These are phyloP conservation scores for Aspergillus conjunctus DNA, from an alignment of 495 filamentous ascomycete genomes.

Conservation along the genomic window DNA sequence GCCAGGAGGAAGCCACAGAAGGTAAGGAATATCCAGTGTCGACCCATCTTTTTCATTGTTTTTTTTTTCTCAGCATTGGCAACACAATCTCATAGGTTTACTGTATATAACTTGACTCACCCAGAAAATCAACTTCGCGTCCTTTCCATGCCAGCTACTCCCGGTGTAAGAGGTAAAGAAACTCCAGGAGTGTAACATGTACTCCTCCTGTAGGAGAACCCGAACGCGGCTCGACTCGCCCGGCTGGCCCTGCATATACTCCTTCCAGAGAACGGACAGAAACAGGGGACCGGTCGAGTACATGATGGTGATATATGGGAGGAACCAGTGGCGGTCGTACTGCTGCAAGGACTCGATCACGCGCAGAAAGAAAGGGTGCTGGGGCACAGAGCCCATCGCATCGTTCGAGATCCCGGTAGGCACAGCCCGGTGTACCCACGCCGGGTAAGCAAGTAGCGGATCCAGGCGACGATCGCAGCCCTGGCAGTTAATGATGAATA, in stretches of 20 bases:
- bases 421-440: constrained; percentile 75
- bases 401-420: constrained; percentile 90
- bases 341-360: constrained; percentile 67
- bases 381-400: constrained; percentile 76
- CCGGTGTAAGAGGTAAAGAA: constrained; percentile 76
- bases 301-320: constrained; percentile 91
- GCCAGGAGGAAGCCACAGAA: constrained; percentile 62
- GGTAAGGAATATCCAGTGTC: constrained; percentile 72
- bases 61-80: too few relatives aligned
- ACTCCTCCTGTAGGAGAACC: constrained; percentile 64
- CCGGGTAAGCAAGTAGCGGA: constrained; percentile 75
- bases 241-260: constrained; percentile 57
- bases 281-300: constrained; percentile 83
- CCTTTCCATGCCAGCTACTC: constrained; percentile 75
- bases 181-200: constrained; percentile 68
- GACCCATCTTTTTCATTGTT: constrained; percentile 60
- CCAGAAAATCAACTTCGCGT: constrained; percentile 76
- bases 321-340: constrained; percentile 72
- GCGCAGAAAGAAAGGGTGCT: constrained; percentile 79
- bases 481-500: constrained; percentile 34
- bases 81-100: background rate
- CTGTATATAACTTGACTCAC: background rate
- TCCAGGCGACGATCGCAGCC: constrained; percentile 81
- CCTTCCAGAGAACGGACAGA: constrained; percentile 79
- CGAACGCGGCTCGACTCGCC: constrained; percentile 47